Evolutionary conservation across 1,284 basidiomycete genomes (phyloP).

Genomic region (Boletus sp.): DNA sequence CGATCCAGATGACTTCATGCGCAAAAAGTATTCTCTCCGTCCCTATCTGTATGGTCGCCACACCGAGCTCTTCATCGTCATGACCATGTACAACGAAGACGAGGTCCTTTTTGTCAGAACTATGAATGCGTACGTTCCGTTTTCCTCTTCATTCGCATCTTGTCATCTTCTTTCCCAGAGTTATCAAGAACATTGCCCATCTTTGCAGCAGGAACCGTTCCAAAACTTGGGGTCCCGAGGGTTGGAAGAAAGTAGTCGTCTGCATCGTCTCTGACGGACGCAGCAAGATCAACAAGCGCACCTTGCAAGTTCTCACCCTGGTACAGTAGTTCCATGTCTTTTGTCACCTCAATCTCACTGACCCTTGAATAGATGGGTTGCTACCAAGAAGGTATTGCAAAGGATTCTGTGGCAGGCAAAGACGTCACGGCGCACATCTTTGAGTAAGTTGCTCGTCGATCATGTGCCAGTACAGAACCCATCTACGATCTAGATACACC

Average conservation of each 20-base stretch:
- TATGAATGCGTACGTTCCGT: slow-evolving; percentile 78
- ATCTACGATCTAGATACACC: slow-evolving; percentile 60
- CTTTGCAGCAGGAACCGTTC: slow-evolving; percentile 81
- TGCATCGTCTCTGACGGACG: slow-evolving; percentile 93
- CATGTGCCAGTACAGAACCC: slow-evolving; percentile 12
- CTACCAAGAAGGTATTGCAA: slow-evolving; percentile 96
- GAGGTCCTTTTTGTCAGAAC: slow-evolving; percentile 83
- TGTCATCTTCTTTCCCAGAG: slow-evolving; percentile 49
- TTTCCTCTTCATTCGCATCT: background rate
- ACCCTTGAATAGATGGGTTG: slow-evolving; percentile 76
- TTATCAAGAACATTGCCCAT: slow-evolving; percentile 89
- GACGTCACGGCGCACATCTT: slow-evolving; percentile 95
- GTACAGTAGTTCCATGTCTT: slow-evolving; percentile 40
- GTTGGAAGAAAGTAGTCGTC: slow-evolving; percentile 96
- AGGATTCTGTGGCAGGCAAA: slow-evolving; percentile 90
- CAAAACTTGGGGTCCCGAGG: slow-evolving; percentile 92
- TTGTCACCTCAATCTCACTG: slow-evolving; percentile 3
- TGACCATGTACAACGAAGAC: slow-evolving; percentile 98
- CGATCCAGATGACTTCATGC: slow-evolving; percentile 89
- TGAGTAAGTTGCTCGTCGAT: slow-evolving; percentile 58
- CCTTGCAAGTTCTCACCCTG: slow-evolving; percentile 78
- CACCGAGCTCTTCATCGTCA: slow-evolving; percentile 94
- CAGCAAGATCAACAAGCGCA: slow-evolving; percentile 88
- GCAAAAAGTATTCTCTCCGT: slow-evolving; percentile 77
- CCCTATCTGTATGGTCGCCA: slow-evolving; percentile 84